phyloP scores from a whole-genome alignment of 2,329 filamentous ascomycete species.

The Arachnomyces sp. region DNA sequence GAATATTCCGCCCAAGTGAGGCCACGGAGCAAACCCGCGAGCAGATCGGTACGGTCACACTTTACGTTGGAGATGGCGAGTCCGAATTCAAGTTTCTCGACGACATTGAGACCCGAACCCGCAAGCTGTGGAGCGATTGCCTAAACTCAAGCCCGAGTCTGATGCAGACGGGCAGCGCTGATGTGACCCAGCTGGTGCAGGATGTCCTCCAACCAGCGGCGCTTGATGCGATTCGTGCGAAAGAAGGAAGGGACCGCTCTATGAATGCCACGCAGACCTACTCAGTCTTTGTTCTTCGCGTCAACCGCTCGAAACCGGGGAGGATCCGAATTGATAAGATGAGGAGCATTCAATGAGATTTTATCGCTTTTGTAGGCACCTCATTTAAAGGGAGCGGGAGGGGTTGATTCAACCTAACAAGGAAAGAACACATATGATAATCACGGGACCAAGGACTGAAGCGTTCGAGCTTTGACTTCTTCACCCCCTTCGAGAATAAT shows the following conservation, averaged over 20 bases:
- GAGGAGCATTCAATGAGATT: no score
- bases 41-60: neutral
- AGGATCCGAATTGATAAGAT: neutral
- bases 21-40: neutral
- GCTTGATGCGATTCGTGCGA: conserved; percentile 1
- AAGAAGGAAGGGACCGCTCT: conserved; percentile 1
- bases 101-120: neutral
- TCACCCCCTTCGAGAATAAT: no score
- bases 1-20: neutral
- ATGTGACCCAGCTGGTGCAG: neutral
- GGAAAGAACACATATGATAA: no score
- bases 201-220: neutral
- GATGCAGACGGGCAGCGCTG: neutral
- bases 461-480: no score
- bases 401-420: no score
- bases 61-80: conserved; percentile 1
- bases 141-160: neutral
- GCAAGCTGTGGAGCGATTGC: neutral
- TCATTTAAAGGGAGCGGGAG: no score
- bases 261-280: neutral
- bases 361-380: no score
- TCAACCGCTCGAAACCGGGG: neutral
- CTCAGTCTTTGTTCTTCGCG: conserved; percentile 1
- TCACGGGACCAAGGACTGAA: no score
- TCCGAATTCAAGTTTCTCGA: neutral